A percentile compares a stretch with the other conserved stretches of the same genome.
Evolutionary conservation across 441 rosid species (phyloP).

Genomic region (Macaranga tanarius): DNA sequence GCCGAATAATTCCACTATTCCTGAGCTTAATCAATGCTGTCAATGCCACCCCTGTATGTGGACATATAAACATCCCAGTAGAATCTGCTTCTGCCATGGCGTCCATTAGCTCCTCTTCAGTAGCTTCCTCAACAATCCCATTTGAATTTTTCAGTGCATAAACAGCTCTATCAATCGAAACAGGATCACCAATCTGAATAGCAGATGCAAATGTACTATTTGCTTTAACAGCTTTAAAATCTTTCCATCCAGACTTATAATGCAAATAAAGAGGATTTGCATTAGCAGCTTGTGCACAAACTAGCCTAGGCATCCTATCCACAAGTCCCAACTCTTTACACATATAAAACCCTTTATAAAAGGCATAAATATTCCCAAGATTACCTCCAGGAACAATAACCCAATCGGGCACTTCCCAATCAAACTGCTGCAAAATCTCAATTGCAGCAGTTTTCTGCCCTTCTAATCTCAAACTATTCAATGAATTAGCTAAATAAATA

Average conservation of each 20-base stretch:
- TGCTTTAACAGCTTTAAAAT: constrained; percentile 51
- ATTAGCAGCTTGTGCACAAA: constrained; percentile 65
- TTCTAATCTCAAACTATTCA: constrained; percentile 58
- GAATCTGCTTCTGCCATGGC: constrained; percentile 57
- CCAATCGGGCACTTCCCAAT: constrained; percentile 73
- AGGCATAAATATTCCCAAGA: constrained; percentile 59
- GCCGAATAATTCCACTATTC: constrained; percentile 47
- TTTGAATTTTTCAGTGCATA: constrained; percentile 46
- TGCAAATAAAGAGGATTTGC: constrained; percentile 57
- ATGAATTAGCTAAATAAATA: constrained; percentile 55
- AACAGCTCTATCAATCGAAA: constrained; percentile 63
- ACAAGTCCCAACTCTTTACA: constrained; percentile 61
- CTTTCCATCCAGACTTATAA: constrained; percentile 52
- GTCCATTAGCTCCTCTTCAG: constrained; percentile 62
- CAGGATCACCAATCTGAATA: constrained; percentile 69
- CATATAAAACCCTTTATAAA: constrained; percentile 64
- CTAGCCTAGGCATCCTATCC: constrained; percentile 56
- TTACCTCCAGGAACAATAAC: constrained; percentile 64
- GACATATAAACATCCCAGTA: constrained; percentile 58
- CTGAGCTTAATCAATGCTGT: constrained; percentile 56
- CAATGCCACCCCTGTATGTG: constrained; percentile 70
- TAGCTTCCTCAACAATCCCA: constrained; percentile 58
- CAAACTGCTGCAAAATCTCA: constrained; percentile 67
- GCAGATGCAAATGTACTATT: constrained; percentile 57
- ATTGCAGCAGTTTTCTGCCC: constrained; percentile 70